These are phyloP conservation scores for Ochromonas danica DNA, from an alignment of 108 stramenopile species.

Conservation along the genomic window DNA sequence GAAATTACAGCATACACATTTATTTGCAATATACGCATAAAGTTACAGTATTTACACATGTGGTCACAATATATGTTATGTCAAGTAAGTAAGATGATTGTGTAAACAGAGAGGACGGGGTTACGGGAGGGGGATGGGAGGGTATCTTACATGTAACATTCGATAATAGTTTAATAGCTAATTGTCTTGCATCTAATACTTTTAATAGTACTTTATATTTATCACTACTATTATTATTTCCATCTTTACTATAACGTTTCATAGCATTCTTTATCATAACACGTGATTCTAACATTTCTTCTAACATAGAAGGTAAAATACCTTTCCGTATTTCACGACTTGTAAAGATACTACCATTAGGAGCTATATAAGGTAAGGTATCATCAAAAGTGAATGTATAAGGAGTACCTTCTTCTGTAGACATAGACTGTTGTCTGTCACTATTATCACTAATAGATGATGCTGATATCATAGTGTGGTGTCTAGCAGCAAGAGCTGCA, in stretches of 20 bases:
- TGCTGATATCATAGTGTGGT: background rate
- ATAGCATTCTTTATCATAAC: conserved; percentile 91
- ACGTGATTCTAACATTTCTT: conserved; percentile 90
- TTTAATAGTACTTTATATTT: conserved; percentile 56
- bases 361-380: conserved; percentile 52
- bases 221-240: background rate
- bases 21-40: no score
- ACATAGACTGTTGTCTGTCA: background rate
- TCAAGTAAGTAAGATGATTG: no score
- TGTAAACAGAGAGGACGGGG: no score
- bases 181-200: conserved; percentile 91
- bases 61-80: no score
- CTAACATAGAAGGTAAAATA: conserved; percentile 87
- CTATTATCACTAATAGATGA: background rate
- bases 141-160: conserved; percentile 90
- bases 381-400: background rate
- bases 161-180: conserved; percentile 94
- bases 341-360: conserved; percentile 86
- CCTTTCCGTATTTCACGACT: conserved; percentile 77
- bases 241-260: conserved; percentile 65
- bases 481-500: background rate
- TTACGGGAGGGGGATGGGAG: no score
- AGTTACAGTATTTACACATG: no score
- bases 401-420: background rate
- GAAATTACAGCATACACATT: no score